Evolutionary conservation across 2,329 filamentous ascomycete genomes (phyloP).

Genomic region (Pseudodiploospora longispora): DNA sequence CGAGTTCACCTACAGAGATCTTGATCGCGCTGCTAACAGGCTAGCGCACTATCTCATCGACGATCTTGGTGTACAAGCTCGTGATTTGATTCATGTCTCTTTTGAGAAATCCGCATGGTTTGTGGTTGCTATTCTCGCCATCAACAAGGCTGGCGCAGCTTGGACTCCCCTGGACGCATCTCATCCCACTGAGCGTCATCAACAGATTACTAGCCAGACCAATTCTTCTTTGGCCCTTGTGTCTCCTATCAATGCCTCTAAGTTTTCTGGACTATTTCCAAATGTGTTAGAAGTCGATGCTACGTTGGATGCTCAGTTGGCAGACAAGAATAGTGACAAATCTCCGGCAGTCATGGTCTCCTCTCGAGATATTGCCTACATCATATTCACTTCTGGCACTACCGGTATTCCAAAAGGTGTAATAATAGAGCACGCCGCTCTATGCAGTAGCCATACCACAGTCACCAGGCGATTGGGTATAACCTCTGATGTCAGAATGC

Average conservation of each 20-base stretch:
- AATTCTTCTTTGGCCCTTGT: conserved; percentile 1
- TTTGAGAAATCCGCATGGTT: conserved; percentile 9
- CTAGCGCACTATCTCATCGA: background rate
- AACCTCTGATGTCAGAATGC: background rate
- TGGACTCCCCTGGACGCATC: conserved; percentile 9
- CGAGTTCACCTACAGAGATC: background rate
- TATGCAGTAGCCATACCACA: background rate
- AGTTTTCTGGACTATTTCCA: background rate
- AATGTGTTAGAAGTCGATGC: conserved; percentile 1
- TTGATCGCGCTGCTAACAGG: background rate
- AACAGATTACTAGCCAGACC: conserved; percentile 3
- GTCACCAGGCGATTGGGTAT: background rate
- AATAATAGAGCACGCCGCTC: background rate
- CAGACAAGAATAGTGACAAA: too few relatives aligned
- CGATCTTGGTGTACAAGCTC: background rate
- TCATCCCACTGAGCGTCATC: conserved; percentile 5
- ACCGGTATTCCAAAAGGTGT: background rate
- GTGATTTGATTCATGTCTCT: background rate
- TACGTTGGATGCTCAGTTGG: conserved; percentile 1
- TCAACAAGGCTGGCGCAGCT: background rate
- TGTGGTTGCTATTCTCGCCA: background rate
- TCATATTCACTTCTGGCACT: background rate
- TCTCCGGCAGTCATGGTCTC: background rate
- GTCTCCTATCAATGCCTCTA: background rate
- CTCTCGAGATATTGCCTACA: background rate